Evolutionary conservation across 306 rosid species (phyloP), one percentile per base, ranked within the genome.

Genomic region (Begonia loranthoides): DNA sequence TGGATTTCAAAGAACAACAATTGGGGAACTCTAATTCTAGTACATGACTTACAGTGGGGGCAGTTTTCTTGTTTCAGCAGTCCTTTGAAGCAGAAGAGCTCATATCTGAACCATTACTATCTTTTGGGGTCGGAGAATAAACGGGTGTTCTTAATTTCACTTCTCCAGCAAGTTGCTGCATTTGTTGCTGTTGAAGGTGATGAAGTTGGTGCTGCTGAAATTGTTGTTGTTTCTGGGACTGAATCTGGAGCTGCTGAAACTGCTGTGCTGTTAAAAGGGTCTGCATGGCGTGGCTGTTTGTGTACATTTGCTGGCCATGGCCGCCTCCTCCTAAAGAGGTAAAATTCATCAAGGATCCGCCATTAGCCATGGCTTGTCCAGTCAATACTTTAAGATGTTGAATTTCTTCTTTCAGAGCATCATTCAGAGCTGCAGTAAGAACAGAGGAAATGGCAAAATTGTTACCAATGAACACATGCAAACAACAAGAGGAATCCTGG

Each of bases 181-280:
- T 49, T 49, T 49, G 53, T 49, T 49, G 53, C 53, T 49, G 53
- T 24, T 49, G 53, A 57, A 61, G 76, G 39, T 79, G 87, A 45
- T 72, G 84, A 51, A 67, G 55, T 40, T 77, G 90, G 13, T 79
- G 88, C 52, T 83, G 83, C 54, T 88, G 96, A 64, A 70, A 68
- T 59, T 75, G 96, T 64, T 78, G 84, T 55, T 73, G 92, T 69
- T 88, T 79, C 66, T 83, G 94, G 41, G 88, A 73, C 44, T 81
- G 94, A 58, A 88, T 88, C 61, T 88, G 96, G 59, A 88, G 93
- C 73, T 88, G 93, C 68, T 88, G 96, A 73, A 88, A 81, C 69
- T 88, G 96, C 49, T 84, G 96, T 8, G 86, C 75, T 16, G 95
- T 76, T 55, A 84, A 57, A 68, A 74, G 76, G 19, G 97, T 79